Base-by-base conservation (phyloP, 768 basidiomycete genomes). In the Boletus huronensis region DNA sequence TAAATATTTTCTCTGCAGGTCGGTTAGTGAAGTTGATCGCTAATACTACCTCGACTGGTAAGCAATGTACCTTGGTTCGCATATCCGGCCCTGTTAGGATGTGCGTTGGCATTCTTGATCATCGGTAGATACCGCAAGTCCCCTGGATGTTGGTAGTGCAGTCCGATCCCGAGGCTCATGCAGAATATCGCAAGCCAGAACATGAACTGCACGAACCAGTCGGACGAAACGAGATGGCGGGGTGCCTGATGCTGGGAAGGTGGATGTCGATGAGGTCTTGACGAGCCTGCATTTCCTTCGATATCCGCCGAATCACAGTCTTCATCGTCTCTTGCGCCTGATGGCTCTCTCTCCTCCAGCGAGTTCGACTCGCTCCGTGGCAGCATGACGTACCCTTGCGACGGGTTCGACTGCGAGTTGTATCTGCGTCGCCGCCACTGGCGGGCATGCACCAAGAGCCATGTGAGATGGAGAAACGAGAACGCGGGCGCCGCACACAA, bases 71-170 rank as follows among this genome's bases (percentile, higher is more conserved):
- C 64, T 28, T 53, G 49, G 17, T 58, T 58, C 3, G 14, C 55
- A 13, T 64, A 61, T 19, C 64, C 61, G 3, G 39, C 19, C 28
- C 65, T 46, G 5, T 43, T 58, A 1, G 56, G 65, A 39, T 53
- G 44, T 0, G 57, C 47, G 9, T 29, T 65, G 8, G 63, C 63
- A 2, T 50, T 45, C 21, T 56, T 38, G 36, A 65, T 56, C 44
- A 39, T 23, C 10, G 64, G 41, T 16, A 42, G 54, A 35, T 59
- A 66, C 0, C 60, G 52, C 35, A 52, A 1, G 47, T 64, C 64
- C 11, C 34, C 57, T 3, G 54, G 34, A 0, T 47, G 54, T 19
- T 31, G 23, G 38, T 59, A 52, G 35, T 41, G 45, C 3, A 56
- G 25, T 8, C 10, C 54, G 9, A 59, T 0, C 57, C 23, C 49